phyloP scores from a whole-genome alignment of 208 protist species.

The Leishmania tropica region DNA sequence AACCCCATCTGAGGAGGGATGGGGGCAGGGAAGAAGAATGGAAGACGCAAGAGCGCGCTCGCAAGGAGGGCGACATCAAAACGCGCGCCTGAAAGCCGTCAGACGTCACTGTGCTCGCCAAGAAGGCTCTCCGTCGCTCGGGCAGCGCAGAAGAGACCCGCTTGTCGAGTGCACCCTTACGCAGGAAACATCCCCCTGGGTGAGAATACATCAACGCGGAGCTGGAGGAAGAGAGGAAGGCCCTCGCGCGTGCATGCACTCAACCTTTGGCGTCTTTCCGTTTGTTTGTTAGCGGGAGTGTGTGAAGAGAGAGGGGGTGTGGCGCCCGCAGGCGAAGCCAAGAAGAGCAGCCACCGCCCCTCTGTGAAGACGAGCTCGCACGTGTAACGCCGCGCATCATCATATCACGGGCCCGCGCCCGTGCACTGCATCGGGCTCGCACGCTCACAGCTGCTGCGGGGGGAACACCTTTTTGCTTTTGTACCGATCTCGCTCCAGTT shows the following conservation, averaged over 20 bases:
- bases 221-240: not conserved
- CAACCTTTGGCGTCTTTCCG: not conserved
- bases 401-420: not conserved
- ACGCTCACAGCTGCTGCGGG: slow-evolving; percentile 47
- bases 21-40: not conserved
- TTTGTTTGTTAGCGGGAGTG: not conserved
- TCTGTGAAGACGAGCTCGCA: not conserved
- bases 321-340: not conserved
- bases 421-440: not conserved
- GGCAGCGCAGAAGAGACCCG: not conserved
- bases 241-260: not conserved
- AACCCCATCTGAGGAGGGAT: not conserved
- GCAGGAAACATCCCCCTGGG: not conserved
- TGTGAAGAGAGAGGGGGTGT: not conserved
- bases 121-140: not conserved
- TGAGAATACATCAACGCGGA: not conserved
- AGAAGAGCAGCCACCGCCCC: not conserved
- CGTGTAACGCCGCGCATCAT: not conserved
- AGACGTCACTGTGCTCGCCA: not conserved
- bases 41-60: not conserved
- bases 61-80: not conserved
- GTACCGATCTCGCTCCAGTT: slow-evolving; percentile 82
- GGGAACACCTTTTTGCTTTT: slow-evolving; percentile 70
- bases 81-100: not conserved
- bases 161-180: not conserved